Conservation (phyloP, 176 grass and related monocot species). For the Oryza nivara region DNA sequence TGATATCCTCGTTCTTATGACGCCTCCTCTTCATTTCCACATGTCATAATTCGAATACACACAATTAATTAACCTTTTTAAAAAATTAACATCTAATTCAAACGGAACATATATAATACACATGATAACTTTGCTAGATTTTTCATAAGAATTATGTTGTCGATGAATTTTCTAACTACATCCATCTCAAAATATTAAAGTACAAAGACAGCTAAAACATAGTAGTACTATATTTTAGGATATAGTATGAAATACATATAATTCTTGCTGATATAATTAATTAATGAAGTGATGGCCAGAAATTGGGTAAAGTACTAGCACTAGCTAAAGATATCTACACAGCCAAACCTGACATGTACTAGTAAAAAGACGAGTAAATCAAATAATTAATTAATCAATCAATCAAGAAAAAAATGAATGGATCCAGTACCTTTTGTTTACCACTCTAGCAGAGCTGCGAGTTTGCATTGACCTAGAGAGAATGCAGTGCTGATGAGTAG, state of each 20-base stretch:
- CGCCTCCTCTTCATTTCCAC: background rate
- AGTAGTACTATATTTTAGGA: too few species aligned
- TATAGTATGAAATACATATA: too few species aligned
- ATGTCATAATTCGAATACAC: background rate
- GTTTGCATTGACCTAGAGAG: background rate
- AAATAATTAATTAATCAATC: background rate
- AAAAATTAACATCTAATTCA: background rate
- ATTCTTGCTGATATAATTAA: background rate
- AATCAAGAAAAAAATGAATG: background rate
- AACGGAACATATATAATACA: background rate
- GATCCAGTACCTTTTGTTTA: background rate
- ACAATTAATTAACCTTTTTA: background rate
- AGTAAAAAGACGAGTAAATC: background rate
- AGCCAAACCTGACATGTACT: background rate
- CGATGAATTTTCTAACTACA: too few species aligned
- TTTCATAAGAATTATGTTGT: background rate
- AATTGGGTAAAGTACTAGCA: background rate
- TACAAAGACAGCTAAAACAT: too few species aligned
- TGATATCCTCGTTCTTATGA: background rate
- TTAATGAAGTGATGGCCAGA: background rate
- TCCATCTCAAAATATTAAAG: too few species aligned
- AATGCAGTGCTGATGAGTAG: background rate
- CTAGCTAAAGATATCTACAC: background rate
- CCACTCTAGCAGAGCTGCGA: too few species aligned
- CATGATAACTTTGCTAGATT: background rate